phyloP scores from a whole-genome alignment of 768 basidiomycete species.

The Lentinula edodes region DNA sequence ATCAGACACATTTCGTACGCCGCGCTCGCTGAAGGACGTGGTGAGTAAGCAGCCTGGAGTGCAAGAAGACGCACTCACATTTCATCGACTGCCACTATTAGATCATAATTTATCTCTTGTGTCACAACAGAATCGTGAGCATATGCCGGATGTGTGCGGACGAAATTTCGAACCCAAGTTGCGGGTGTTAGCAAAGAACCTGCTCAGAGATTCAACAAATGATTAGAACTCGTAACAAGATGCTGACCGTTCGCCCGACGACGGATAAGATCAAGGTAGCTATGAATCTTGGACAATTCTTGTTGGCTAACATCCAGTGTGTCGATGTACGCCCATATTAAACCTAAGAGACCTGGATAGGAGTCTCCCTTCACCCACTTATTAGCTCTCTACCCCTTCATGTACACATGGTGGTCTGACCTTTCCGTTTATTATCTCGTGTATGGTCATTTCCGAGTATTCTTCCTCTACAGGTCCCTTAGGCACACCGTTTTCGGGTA shows the following conservation, averaged over 20 bases:
- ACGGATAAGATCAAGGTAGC: constrained; percentile 77
- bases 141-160: constrained; percentile 87
- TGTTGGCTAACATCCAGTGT: constrained; percentile 71
- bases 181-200: constrained; percentile 83
- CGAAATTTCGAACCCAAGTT: constrained; percentile 90
- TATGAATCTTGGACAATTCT: constrained; percentile 57
- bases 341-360: constrained; percentile 77
- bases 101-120: constrained; percentile 90
- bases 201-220: constrained; percentile 19
- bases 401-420: constrained; percentile 27
- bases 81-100: constrained; percentile 83
- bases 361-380: constrained; percentile 37
- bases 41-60: constrained; percentile 1
- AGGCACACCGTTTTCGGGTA: constrained; percentile 37
- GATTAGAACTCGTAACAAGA: constrained; percentile 2
- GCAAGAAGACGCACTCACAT: constrained; percentile 59
- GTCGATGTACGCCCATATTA: constrained; percentile 81
- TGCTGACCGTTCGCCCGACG: constrained; percentile 72
- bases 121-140: constrained; percentile 89
- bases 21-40: constrained; percentile 52
- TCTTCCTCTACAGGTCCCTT: constrained; percentile 63
- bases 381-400: neutral
- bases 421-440: constrained; percentile 95
- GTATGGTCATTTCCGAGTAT: constrained; percentile 87
- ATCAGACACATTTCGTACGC: constrained; percentile 53